Base-by-base conservation (phyloP, 2,329 filamentous ascomycete species). In the Scorias spongiosa region DNA sequence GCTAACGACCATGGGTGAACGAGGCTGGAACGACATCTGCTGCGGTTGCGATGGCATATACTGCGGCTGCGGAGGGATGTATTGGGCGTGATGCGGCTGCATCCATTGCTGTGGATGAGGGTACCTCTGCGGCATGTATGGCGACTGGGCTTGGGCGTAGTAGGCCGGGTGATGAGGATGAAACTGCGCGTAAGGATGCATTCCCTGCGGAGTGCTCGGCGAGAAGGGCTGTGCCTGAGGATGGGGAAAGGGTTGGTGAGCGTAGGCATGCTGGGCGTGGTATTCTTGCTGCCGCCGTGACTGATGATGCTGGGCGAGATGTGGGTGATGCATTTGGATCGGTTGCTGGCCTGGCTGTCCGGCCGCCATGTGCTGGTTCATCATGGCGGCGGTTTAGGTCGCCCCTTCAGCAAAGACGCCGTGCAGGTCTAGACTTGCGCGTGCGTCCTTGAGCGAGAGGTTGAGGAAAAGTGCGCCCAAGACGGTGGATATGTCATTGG, bases 351-450 rank as follows among this genome's bases (percentile, higher is more conserved):
- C 60, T 45, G 79, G 77, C 73, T 80, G 62, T 29, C 52, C 54
- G 39, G 78, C 78, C 76, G 79, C 77, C 78, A 81, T 77, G 80
- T 81, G 78, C 74, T 71, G 74, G 69, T 78, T 81, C 80, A 85
- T 85, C 79, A 74, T 84, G 75, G 76, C 78, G 76, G 75, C 74
- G 51, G 47, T 38, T 29, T 40, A 14, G 12, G 18, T 11, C 38
- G 18, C 38, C 14, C 34, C 43, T 32, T 12, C 15, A n/a, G 20
- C 17, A 41, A 37, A 41, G 9, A 42, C 50, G 47, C 48, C 47
- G 41, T 46, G 47, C 45, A 47, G 46, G 47, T 42, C 43, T 43
- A 47, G 50, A 26, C 43, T 40, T 40, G 38, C 38, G 12, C 12
- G 11, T 4, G 38, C 32, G 32, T 36, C 32, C 15, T 15, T 12